phyloP scores from a whole-genome alignment of 1,139 yeast species.

The Debaryomyces udenii region DNA sequence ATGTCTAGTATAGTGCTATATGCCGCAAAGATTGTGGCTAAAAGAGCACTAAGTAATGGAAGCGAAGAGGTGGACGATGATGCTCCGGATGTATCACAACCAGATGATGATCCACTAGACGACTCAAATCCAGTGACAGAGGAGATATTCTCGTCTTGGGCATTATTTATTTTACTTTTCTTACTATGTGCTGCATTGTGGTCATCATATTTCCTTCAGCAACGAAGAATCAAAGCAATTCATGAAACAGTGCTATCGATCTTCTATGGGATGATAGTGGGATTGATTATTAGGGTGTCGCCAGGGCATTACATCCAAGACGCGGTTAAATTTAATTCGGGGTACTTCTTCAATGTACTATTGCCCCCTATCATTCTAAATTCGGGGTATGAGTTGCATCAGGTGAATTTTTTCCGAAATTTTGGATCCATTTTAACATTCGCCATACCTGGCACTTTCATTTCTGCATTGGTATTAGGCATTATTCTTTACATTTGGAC shows the following conservation, averaged over 20 bases:
- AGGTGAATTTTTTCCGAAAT: conserved; percentile 90
- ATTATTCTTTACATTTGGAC: conserved; percentile 88
- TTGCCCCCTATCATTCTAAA: conserved; percentile 96
- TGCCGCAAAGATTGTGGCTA: conserved; percentile 29
- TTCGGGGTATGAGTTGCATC: conserved; percentile 95
- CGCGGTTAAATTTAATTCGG: conserved; percentile 91
- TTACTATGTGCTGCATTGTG: conserved; percentile 86
- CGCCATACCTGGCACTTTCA: conserved; percentile 96
- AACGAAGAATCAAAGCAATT: conserved; percentile 85
- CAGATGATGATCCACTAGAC: conserved; percentile 61
- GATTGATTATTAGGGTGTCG: conserved; percentile 80
- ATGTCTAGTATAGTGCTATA: conserved; percentile 35
- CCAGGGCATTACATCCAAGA: conserved; percentile 98
- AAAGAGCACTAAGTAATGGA: conserved; percentile 30
- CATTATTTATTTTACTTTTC: conserved; percentile 80
- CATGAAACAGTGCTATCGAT: conserved; percentile 97
- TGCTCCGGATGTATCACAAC: conserved; percentile 49
- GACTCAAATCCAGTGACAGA: conserved; percentile 91
- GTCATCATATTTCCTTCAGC: conserved; percentile 93
- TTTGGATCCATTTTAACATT: conserved; percentile 89
- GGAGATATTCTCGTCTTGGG: conserved; percentile 97
- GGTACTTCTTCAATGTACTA: conserved; percentile 90
- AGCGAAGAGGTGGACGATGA: conserved; percentile 42
- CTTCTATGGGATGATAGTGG: conserved; percentile 96
- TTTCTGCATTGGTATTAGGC: conserved; percentile 89